phyloP scores from a whole-genome alignment of 331 rosid species.

The Cydonia oblonga region DNA sequence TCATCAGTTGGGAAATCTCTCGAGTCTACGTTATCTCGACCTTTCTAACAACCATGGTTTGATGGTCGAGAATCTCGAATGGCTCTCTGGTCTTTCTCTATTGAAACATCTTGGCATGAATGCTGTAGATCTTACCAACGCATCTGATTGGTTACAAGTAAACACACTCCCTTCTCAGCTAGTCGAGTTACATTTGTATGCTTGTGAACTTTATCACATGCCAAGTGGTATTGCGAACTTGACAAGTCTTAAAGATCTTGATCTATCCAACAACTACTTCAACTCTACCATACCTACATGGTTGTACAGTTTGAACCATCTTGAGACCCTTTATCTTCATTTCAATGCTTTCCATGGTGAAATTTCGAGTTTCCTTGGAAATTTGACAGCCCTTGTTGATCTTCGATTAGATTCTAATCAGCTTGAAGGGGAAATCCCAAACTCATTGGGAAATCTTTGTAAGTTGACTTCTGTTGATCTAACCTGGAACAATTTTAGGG shows the following conservation, averaged over 20 bases:
- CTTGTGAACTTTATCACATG: accelerated
- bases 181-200: accelerated
- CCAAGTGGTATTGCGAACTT: too few species aligned
- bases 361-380: too few species aligned
- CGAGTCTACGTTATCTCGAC: not conserved
- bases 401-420: accelerated
- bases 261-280: accelerated
- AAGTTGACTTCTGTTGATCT: not conserved
- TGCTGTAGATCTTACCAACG: accelerated
- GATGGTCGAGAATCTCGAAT: not conserved
- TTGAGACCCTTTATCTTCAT: not conserved
- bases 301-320: not conserved
- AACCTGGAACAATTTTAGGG: accelerated
- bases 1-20: not conserved
- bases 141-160: not conserved
- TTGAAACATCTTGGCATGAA: not conserved
- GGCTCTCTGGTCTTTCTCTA: not conserved
- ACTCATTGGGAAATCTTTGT: not conserved
- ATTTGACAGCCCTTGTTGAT: too few species aligned
- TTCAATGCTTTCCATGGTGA: accelerated
- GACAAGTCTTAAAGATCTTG: not conserved
- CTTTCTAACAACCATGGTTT: accelerated
- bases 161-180: too few species aligned
- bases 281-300: not conserved
- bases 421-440: too few species aligned